phyloP scores from a whole-genome alignment of 2,329 filamentous ascomycete species.

The Xylariaceae sp. region DNA sequence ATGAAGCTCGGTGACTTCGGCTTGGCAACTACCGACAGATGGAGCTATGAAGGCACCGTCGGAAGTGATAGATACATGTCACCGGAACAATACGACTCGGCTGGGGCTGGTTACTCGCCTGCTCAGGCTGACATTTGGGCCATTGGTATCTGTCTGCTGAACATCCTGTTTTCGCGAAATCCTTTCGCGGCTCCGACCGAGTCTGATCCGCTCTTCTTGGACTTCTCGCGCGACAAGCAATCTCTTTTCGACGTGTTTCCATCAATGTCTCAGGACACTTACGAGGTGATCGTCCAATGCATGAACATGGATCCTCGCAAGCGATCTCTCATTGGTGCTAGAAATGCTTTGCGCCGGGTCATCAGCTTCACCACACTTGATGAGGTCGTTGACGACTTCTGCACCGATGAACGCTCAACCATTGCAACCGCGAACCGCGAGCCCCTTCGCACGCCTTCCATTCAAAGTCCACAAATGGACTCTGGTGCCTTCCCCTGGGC shows the following conservation, averaged over 20 bases:
- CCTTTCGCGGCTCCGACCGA: slow-evolving; percentile 88
- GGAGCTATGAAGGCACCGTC: slow-evolving; percentile 89
- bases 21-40: slow-evolving; percentile 80
- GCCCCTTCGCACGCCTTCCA: slow-evolving; percentile 89
- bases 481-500: slow-evolving; percentile 90
- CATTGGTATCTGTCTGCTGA: slow-evolving; percentile 92
- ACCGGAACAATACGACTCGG: slow-evolving; percentile 93
- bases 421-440: slow-evolving; percentile 87
- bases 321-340: slow-evolving; percentile 74
- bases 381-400: slow-evolving; percentile 90
- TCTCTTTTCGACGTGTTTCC: slow-evolving; percentile 97
- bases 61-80: slow-evolving; percentile 99
- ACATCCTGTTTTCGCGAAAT: slow-evolving; percentile 94
- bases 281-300: slow-evolving; percentile 85
- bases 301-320: slow-evolving; percentile 88
- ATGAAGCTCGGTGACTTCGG: slow-evolving; percentile 99
- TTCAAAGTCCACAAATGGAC: slow-evolving; percentile 81
- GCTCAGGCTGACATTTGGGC: slow-evolving; percentile 95
- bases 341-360: slow-evolving; percentile 71
- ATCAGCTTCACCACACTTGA: slow-evolving; percentile 93
- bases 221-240: slow-evolving; percentile 90
- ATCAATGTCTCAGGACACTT: slow-evolving; percentile 97
- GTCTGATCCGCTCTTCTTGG: slow-evolving; percentile 87
- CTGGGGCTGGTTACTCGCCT: slow-evolving; percentile 82
- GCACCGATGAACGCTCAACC: slow-evolving; percentile 71